These are phyloP conservation scores for Phylloporus arenicola DNA, from an alignment of 768 basidiomycete genomes.

Conservation along the genomic window DNA sequence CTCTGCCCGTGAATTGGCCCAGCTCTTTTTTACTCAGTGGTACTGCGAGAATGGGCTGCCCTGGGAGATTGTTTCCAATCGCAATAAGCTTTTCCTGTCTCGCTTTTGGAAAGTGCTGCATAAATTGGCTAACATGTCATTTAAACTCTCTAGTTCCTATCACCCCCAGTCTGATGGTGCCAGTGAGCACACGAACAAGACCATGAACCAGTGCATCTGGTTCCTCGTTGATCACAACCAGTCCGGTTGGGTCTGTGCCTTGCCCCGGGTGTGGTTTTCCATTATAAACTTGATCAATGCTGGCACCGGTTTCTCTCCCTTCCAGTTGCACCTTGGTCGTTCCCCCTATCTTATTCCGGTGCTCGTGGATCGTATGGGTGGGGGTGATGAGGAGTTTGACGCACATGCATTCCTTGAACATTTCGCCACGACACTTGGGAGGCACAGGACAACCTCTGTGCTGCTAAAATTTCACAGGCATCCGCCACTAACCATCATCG, in stretches of 20 bases:
- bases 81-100: neutral
- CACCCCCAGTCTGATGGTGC: neutral
- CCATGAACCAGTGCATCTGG: neutral
- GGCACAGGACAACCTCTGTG: neutral
- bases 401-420: neutral
- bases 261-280: neutral
- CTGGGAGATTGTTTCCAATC: neutral
- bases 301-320: neutral
- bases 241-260: neutral
- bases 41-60: neutral
- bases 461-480: neutral
- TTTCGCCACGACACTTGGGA: neutral
- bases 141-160: neutral
- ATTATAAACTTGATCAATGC: neutral
- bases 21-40: neutral
- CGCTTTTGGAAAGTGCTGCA: neutral
- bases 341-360: neutral
- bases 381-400: neutral
- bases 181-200: neutral
- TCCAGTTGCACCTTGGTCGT: neutral
- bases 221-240: neutral
- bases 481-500: neutral
- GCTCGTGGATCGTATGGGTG: accelerated
- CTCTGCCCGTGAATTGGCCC: neutral
- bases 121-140: neutral